These are phyloP conservation scores for Chaetomium cochliodes DNA, from an alignment of 495 filamentous ascomycete genomes.

Conservation along the genomic window DNA sequence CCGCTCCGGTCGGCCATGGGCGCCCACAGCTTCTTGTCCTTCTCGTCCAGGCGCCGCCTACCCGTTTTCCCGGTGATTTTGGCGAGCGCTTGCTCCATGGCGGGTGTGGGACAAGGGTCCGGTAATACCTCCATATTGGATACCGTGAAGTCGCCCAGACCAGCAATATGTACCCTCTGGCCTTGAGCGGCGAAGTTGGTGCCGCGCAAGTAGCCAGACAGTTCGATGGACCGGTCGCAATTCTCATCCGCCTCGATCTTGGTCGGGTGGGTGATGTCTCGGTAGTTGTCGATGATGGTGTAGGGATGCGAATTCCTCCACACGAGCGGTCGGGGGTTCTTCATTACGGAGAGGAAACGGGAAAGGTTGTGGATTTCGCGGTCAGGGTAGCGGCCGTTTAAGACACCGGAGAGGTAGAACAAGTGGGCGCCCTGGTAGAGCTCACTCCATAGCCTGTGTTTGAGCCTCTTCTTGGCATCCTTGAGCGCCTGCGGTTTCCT, in stretches of 20 bases:
- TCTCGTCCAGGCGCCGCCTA: conserved; percentile 79
- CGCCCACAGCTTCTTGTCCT: conserved; percentile 91
- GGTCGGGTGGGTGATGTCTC: conserved; percentile 91
- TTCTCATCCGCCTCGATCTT: conserved; percentile 81
- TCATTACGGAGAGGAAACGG: conserved; percentile 95
- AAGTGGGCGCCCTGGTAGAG: conserved; percentile 94
- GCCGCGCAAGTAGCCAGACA: conserved; percentile 94
- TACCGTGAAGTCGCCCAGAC: conserved; percentile 90
- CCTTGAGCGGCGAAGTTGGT: conserved; percentile 89
- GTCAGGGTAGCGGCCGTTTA: conserved; percentile 95
- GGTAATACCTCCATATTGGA: conserved; percentile 79
- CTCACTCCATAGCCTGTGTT: conserved; percentile 94
- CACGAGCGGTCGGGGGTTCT: conserved; percentile 91
- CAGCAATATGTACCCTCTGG: conserved; percentile 87
- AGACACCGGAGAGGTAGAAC: conserved; percentile 92
- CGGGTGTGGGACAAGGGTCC: conserved; percentile 93
- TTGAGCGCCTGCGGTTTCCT: conserved; percentile 84
- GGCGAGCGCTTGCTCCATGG: conserved; percentile 77
- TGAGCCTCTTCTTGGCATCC: conserved; percentile 90
- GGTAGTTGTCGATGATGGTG: conserved; percentile 84
- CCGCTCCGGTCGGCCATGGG: conserved; percentile 98
- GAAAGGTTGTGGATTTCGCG: conserved; percentile 94
- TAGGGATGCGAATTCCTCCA: conserved; percentile 98
- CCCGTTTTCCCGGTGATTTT: conserved; percentile 77
- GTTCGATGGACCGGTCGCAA: conserved; percentile 82